Base-by-base conservation (phyloP, 495 filamentous ascomycete species). In the Annulohypoxylon maeteangense region DNA sequence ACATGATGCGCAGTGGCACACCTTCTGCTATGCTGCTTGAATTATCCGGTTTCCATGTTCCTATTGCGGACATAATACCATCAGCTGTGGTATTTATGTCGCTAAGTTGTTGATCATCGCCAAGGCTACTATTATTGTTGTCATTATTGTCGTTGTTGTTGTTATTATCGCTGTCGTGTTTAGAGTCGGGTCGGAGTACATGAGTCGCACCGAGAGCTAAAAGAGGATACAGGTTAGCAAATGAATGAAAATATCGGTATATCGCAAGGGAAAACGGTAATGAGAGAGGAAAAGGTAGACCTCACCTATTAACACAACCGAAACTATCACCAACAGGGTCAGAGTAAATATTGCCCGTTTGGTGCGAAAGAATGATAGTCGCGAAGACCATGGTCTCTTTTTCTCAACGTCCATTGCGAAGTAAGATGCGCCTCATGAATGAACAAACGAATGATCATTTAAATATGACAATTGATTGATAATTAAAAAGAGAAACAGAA, bases 1-100 rank as follows among this genome's bases (percentile, higher is more conserved):
- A 83, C 75, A 89, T 78, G 31, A 87, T 81, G 18, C 85, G 79
- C 0, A 88, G 78, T 0, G 77, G 75, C 8, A 68, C 71, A 1
- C 74, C 75, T 10, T 74, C 55, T 0, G 74, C 75, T 12, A 78
- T 74, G 16, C 20, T 72, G 22, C 68, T 78, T 7, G 74, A 78
- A 38, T 76, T 78, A 7, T 65, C 29, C 1, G 75, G 75, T 12
- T 25, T 67, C 75, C 75, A 78, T 47, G 47, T 40, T n/a, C 71
- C 71, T 16, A 32, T n/a, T 16, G 67, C 61, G 11, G 47, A 45
- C 53, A 59, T 54, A 32, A 67, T 70, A 7, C 71, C 71, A 47
- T 65, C 40, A 1, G 61, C 10, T 38, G 67, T 74, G n/a, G 27
- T 67, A 23, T 63, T 67, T 14, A 47, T n/a, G 0, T 50, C 47